Base-by-base conservation (phyloP, 441 rosid species). In the Aleurites moluccanus region DNA sequence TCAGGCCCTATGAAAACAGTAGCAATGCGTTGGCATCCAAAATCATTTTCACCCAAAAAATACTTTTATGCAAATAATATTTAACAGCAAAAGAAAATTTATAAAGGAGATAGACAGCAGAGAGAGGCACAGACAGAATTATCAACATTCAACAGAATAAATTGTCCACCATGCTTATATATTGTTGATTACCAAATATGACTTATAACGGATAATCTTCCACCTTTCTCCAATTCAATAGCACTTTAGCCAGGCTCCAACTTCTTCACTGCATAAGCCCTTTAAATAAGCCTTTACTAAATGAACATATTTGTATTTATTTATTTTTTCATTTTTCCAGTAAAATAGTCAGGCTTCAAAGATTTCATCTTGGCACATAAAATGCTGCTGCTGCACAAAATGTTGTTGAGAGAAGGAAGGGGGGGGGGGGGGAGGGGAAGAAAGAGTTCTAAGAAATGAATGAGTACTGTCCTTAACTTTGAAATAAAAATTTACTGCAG, bases 261-360 rank as follows among this genome's bases (percentile, higher is more conserved):
- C 44, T 67, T 5, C 45, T 60, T 67, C 45, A 44, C 67, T 33
- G 20, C 10, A 67, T 44, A 18, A 25, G 21, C 30, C 15, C 28
- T 44, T 45, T 35, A 40, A 45, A 40, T 11, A 13, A 59, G 27
- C 16, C 23, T 57, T 35, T 35, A 38, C 59, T 72, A 42, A 13
- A 45, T 45, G 30, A n/a, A 61, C 45, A 13, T 5, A 45, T 72
- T 15, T 16, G 28, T 62, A 15, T 11, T 35, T 44, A 20, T 60
- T 28, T 28, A 49, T 61, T 49, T n/a, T 14, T 15, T 44, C 7
- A 67, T 55, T 44, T 72, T 45, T 53, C 7, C 64, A 30, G 57
- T 7, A 28, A 75, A 74, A 67, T 67, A 59, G 13, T 49, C 10
- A 44, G 30, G 20, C 63, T 64, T 73, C 52, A 56, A 55, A 14